phyloP scores from a whole-genome alignment of 805 yeast species.

The Starmerella etchellsii region DNA sequence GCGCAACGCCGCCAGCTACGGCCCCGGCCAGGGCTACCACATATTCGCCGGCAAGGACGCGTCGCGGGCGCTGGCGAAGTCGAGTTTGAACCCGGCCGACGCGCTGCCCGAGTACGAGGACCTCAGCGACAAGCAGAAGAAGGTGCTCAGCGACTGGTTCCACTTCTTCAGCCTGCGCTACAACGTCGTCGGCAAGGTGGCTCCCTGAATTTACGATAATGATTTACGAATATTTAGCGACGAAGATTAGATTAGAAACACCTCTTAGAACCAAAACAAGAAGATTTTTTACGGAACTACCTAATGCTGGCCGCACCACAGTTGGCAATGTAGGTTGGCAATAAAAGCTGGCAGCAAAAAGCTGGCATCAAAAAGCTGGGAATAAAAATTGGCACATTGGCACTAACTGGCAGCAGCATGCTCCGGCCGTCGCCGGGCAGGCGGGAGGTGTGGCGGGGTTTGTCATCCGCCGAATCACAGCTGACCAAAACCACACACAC shows the following conservation, averaged over 20 bases:
- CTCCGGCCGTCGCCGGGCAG: too few species aligned
- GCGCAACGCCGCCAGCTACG: conserved; percentile 51
- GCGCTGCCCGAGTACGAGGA: conserved; percentile 30
- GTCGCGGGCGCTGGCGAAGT: conserved; percentile 60
- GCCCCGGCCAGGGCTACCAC: conserved; percentile 63
- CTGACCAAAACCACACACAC: not conserved
- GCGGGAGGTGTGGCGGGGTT: too few species aligned
- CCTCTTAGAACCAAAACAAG: not conserved
- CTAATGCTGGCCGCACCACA: too few species aligned
- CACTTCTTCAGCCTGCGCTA: conserved; percentile 46
- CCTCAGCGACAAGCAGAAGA: conserved; percentile 46
- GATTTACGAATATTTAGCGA: not conserved
- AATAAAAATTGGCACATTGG: too few species aligned
- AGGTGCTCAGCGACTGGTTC: conserved; percentile 63
- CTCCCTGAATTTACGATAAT: not conserved
- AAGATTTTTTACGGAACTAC: too few species aligned
- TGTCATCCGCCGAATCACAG: too few species aligned
- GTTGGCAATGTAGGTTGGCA: too few species aligned
- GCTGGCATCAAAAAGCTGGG: too few species aligned
- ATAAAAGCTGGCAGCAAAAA: too few species aligned
- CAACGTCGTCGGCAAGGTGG: conserved; percentile 32
- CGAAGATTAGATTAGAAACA: not conserved
- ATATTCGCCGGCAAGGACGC: conserved; percentile 67
- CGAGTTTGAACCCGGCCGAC: conserved; percentile 45
- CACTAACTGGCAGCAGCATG: too few species aligned